Evolutionary conservation across 495 filamentous ascomycete genomes (phyloP), one percentile per base, ranked within the genome.

Genomic region (Aspergillus cristatus): DNA sequence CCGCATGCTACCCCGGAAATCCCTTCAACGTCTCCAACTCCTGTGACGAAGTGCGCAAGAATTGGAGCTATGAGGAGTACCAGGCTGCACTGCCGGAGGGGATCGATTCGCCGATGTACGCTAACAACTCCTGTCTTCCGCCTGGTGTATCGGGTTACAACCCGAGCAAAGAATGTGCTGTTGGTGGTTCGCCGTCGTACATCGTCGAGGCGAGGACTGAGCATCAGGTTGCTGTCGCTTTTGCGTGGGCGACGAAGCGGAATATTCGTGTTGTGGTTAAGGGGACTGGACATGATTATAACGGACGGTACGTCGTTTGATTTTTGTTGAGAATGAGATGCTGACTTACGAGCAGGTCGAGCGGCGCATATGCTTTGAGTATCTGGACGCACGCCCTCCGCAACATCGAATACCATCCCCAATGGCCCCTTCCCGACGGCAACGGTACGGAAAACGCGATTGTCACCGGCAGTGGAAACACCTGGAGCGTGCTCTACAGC

Each of bases 271-370:
- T 82, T 31, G 60, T 79, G 12, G 38, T 61, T 7, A 61, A 61
- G 57, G 67, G 67, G 18, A 72, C 65, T 1, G 70, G 69, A 7
- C 69, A 78, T 48, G 74, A 77, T 48, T 69, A 72, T 37, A 58
- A 50, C 16, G 74, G 68, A 17, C 62, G 73, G 55, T 59, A 40
- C 8, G 44, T 45, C 0, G 12, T 7, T 16, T 22, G 14, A 24
- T 4, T n/a, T n/a, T n/a, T n/a, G n/a, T n/a, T n/a, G n/a, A n/a
- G n/a, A 24, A 24, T 1, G 24, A n/a, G 3, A 7, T 12, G 20
- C 13, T 62, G 32, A 36, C 30, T 8, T 24, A n/a, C 13, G 60
- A 54, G 1, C 64, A 72, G 34, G 54, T 68, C 67, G 5, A 63
- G 66, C 3, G 76, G 75, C 1, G 60, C 68, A 7, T 68, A 60